A percentile compares a stretch with the other conserved stretches of the same genome.
Evolutionary conservation across 148 eudicot species (phyloP).

Genomic region (Fagopyrum homotropicum): DNA sequence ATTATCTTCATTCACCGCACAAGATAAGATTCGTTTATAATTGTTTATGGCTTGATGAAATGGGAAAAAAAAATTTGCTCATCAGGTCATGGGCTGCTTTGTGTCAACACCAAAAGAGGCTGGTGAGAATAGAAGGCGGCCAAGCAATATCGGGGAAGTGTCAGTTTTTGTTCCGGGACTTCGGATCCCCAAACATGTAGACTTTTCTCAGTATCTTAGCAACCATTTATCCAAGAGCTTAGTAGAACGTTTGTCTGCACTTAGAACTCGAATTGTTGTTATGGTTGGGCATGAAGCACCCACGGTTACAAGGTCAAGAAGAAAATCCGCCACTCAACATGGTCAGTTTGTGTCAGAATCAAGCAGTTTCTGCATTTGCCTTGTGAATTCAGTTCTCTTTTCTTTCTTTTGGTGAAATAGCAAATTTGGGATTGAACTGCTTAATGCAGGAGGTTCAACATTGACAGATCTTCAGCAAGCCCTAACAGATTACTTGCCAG

Average conservation of each 20-base stretch:
- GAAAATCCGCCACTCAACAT: constrained; percentile 81
- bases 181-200: constrained; percentile 76
- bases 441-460: constrained; percentile 75
- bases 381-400: background rate
- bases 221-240: constrained; percentile 50
- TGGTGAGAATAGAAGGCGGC: constrained; percentile 71
- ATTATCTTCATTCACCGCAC: background rate
- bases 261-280: constrained; percentile 82
- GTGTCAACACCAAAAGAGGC: constrained; percentile 64
- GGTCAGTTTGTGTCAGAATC: constrained; percentile 39
- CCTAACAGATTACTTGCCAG: constrained; percentile 88
- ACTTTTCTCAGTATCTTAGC: constrained; percentile 57
- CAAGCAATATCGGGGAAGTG: constrained; percentile 84
- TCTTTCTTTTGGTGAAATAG: background rate
- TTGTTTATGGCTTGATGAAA: background rate
- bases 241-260: constrained; percentile 80
- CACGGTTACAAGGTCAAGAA: constrained; percentile 70
- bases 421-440: constrained; percentile 13
- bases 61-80: background rate
- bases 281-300: constrained; percentile 98
- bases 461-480: constrained; percentile 93
- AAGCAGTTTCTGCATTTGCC: background rate
- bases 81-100: constrained; percentile 68
- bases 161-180: constrained; percentile 85
- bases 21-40: background rate